Conservation (phyloP, 23 red algal genomes). For the Gracilariopsis chorda region DNA sequence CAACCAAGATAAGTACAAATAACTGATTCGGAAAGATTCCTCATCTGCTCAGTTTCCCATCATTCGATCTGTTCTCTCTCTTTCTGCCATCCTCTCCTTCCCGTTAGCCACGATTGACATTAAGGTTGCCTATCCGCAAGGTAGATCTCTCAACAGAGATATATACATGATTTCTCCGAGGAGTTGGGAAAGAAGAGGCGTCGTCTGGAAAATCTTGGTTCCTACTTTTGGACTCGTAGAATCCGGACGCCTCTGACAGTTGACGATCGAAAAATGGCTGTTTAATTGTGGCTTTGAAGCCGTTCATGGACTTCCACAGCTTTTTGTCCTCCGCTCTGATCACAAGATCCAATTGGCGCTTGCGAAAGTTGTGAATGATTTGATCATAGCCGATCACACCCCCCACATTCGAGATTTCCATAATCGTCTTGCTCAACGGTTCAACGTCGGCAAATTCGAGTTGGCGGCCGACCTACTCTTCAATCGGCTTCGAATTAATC, state of each 20-base stretch:
- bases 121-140: not conserved
- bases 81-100: not conserved
- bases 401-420: not conserved
- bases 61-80: constrained; percentile 8
- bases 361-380: constrained; percentile 41
- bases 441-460: constrained; percentile 14
- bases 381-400: not conserved
- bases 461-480: not conserved
- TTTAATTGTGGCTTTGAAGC: not conserved
- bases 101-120: constrained; percentile 2
- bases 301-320: constrained; percentile 15
- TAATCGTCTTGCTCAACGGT: not conserved
- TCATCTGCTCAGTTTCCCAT: constrained; percentile 32
- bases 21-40: constrained; percentile 27
- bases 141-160: not conserved
- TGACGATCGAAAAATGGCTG: constrained; percentile 27
- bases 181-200: not conserved
- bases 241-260: constrained; percentile 31
- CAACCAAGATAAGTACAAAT: not conserved
- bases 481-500: not conserved
- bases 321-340: not conserved
- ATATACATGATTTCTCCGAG: constrained; percentile 2
- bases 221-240: constrained; percentile 39
- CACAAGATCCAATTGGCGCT: not conserved
- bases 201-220: constrained; percentile 30